Conservation (phyloP, 805 yeast genomes). For the Diddensiella santjacobensis region DNA sequence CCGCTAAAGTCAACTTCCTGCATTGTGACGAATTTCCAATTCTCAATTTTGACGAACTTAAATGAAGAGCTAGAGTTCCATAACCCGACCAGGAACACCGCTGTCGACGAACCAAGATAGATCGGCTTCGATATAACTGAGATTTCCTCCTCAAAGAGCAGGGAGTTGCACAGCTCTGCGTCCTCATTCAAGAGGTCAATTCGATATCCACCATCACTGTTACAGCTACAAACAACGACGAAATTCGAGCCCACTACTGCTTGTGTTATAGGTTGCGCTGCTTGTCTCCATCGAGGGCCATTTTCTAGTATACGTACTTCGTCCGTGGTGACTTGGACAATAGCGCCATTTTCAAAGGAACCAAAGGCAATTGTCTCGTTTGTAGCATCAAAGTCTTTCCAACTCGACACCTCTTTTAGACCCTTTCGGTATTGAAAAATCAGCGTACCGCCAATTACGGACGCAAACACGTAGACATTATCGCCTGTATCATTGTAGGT, state of each 20-base stretch:
- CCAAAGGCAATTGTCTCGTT: conserved; percentile 3
- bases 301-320: neutral
- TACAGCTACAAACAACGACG: neutral
- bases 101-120: neutral
- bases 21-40: neutral
- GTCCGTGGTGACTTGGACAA: conserved; percentile 1
- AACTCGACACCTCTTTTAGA: neutral
- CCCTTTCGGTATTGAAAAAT: neutral
- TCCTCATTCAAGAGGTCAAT: neutral
- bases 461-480: neutral
- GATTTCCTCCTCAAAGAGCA: neutral
- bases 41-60: neutral
- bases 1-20: neutral
- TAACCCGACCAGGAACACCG: neutral
- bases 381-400: neutral
- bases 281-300: neutral
- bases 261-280: neutral
- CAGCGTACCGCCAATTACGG: neutral
- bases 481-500: neutral
- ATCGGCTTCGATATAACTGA: neutral
- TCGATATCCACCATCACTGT: neutral
- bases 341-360: neutral
- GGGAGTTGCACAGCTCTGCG: neutral
- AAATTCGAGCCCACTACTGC: neutral
- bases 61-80: neutral